Base-by-base conservation (phyloP, 345 rosid species). In the Kernera saxatilis region DNA sequence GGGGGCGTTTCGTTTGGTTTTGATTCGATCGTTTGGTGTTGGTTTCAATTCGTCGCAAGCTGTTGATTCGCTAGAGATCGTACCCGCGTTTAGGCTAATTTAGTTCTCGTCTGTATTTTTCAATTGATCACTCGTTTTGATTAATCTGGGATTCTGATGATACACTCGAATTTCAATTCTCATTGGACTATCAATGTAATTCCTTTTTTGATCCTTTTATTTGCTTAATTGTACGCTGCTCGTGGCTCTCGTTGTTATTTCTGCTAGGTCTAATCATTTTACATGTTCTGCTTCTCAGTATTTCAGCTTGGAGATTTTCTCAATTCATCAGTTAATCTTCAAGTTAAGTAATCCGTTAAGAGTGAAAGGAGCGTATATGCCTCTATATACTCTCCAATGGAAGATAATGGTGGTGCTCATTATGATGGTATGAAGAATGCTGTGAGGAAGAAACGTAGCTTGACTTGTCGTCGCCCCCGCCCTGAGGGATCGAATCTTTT, bases 371-470 rank as follows among this genome's bases (percentile, higher is more conserved):
- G 55, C 52, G 50, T 66, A 7, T 48, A 73, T 67, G 70, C 39
- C 13, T 43, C 18, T 69, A 8, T 43, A 45, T 23, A 40, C 37
- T 55, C 61, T 22, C 36, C 56, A 30, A 90, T 90, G 98, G 93
- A 87, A 69, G 84, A 75, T 71, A 58, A 59, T 41, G 82, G 80
- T 69, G 75, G 69, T 55, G 8, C 67, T 49, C 72, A 8, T 48
- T 70, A 76, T 72, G 77, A 81, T 65, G 75, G 77, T 21, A 67
- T 86, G 53, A 80, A 78, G 45, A 72, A 69, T 71, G 65, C 88
- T 52, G 86, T 79, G 41, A 88, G 84, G 81, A 93, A 81, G 86
- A 93, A 84, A 77, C 83, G 98, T 75, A 93, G 80, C 73, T 82
- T 74, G 55, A 67, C 82, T 56, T 79, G 72, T 65, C 90, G 96